These are phyloP conservation scores for Irpex sp. DNA, from an alignment of 1,284 basidiomycete species.

Conservation along the genomic window DNA sequence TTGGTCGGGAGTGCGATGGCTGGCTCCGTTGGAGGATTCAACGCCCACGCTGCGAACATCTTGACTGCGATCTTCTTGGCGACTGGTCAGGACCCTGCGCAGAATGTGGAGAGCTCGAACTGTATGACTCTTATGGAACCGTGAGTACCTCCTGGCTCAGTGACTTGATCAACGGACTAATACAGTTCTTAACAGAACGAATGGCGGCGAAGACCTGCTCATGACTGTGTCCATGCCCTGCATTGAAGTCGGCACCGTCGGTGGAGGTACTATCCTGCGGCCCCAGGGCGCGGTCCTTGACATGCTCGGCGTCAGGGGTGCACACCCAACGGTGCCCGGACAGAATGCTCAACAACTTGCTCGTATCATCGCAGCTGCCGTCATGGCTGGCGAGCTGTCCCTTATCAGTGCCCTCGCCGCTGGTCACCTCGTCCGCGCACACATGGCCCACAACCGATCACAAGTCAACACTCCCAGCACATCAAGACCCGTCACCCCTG, in stretches of 20 bases:
- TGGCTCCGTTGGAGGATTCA: conserved; percentile 95
- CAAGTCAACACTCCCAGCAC: conserved; percentile 64
- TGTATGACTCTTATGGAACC: conserved; percentile 99
- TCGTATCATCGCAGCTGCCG: conserved; percentile 81
- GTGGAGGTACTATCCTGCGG: conserved; percentile 89
- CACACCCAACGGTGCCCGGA: conserved; percentile 80
- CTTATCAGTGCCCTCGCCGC: conserved; percentile 89
- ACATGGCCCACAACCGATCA: conserved; percentile 82
- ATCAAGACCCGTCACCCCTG: conserved; percentile 64
- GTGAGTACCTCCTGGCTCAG: conserved; percentile 44
- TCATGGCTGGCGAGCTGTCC: conserved; percentile 94
- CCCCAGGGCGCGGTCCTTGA: conserved; percentile 91
- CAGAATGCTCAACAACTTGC: conserved; percentile 86
- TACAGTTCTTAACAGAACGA: conserved; percentile 49
- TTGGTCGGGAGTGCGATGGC: conserved; percentile 98
- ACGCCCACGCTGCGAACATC: conserved; percentile 98
- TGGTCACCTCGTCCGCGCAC: conserved; percentile 87
- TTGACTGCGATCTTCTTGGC: conserved; percentile 95
- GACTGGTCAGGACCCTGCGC: conserved; percentile 97
- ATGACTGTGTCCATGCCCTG: conserved; percentile 94
- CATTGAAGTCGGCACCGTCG: conserved; percentile 95
- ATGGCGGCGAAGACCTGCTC: conserved; percentile 87
- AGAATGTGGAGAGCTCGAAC: conserved; percentile 98
- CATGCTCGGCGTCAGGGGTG: conserved; percentile 87
- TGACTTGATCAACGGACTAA: not conserved